phyloP scores from a whole-genome alignment of 345 rosid species.

The Balakata baccata region DNA sequence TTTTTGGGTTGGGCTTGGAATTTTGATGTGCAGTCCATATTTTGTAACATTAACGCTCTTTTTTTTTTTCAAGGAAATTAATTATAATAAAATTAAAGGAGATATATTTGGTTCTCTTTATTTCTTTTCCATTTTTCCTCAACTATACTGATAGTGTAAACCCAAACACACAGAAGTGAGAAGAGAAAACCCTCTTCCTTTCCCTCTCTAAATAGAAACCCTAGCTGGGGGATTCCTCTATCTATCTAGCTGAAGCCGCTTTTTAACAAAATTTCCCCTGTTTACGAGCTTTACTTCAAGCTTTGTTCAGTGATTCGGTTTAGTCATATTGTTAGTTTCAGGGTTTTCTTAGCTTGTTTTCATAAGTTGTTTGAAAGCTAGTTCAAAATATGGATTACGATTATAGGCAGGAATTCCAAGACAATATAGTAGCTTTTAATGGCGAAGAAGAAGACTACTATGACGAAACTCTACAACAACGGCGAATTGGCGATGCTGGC shows the following conservation, averaged over 20 bases:
- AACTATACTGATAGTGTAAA: no score
- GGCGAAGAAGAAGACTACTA: conserved; percentile 7
- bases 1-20: no score
- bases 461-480: background rate
- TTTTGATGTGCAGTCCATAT: no score
- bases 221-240: background rate
- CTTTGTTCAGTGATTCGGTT: background rate
- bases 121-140: no score
- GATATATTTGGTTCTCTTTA: no score
- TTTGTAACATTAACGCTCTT: no score
- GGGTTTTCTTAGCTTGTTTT: conserved; percentile 1
- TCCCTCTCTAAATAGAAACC: background rate
- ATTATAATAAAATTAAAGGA: no score
- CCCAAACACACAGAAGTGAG: background rate
- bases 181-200: background rate
- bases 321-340: background rate
- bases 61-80: no score
- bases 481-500: background rate
- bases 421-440: conserved; percentile 7
- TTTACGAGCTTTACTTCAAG: background rate
- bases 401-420: conserved; percentile 9
- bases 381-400: conserved; percentile 20
- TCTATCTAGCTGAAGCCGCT: background rate
- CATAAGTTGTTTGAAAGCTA: conserved; percentile 5
- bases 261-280: no score